Conservation (phyloP, 345 rosid genomes). For the Fremontodendron californicum region DNA sequence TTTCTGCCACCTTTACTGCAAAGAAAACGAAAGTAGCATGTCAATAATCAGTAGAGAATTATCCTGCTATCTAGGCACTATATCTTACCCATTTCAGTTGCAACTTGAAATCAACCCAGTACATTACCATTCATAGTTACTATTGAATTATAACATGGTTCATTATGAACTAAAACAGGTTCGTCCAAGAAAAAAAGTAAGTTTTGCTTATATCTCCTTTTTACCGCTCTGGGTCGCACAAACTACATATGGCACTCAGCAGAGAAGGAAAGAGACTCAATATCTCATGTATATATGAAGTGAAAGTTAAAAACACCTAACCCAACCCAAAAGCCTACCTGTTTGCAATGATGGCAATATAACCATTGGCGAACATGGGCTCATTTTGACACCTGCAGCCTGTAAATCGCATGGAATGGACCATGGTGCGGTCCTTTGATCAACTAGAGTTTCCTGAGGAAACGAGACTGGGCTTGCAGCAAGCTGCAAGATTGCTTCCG, state of each 20-base stretch:
- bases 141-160: background rate
- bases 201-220: background rate
- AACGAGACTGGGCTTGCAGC: constrained; percentile 28
- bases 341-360: constrained; percentile 19
- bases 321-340: constrained; percentile 26
- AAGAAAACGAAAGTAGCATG: background rate
- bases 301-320: constrained; percentile 1
- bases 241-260: background rate
- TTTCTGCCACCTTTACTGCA: constrained; percentile 9
- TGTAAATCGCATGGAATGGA: constrained; percentile 28
- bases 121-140: background rate
- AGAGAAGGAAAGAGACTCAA: background rate
- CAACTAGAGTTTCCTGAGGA: constrained; percentile 21
- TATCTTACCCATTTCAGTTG: background rate
- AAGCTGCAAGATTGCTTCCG: constrained; percentile 34
- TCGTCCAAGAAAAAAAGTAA: background rate
- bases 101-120: background rate
- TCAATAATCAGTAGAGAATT: background rate
- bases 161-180: background rate
- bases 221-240: background rate
- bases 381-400: constrained; percentile 21
- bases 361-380: constrained; percentile 14
- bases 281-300: background rate
- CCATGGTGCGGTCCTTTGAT: constrained; percentile 19
- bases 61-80: background rate